Percentiles rank a stretch among this genome's conserved stretches.
Evolutionary conservation across 208 protist genomes (phyloP).

Genomic region (Acanthamoeba lenticulata): DNA sequence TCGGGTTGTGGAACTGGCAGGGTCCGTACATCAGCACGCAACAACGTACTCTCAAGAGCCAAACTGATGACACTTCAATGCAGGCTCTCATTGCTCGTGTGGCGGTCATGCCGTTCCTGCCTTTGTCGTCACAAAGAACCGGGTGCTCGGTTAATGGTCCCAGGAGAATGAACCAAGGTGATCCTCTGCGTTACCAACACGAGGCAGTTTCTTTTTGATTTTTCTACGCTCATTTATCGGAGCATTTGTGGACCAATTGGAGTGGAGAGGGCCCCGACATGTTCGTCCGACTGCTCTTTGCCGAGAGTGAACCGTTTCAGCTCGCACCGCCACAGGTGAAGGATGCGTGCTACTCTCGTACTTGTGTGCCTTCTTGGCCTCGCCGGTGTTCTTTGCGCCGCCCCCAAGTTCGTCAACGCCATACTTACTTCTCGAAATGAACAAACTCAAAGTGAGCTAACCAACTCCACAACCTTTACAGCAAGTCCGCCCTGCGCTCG

Average conservation of each 20-base stretch:
- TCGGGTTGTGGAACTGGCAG: neutral
- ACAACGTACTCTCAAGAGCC: neutral
- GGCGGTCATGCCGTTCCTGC: neutral
- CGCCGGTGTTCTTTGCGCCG: neutral
- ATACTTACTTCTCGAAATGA: neutral
- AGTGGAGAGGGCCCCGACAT: no score
- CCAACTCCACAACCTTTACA: neutral
- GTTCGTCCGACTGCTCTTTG: no score
- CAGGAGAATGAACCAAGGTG: no score
- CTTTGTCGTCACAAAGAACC: neutral
- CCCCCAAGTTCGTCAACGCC: neutral
- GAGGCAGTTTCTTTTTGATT: no score
- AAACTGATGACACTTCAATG: neutral
- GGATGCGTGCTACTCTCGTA: neutral
- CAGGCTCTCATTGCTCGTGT: neutral
- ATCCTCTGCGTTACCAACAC: no score
- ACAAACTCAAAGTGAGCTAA: neutral
- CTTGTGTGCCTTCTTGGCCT: neutral
- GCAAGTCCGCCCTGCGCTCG: slow-evolving; percentile 31
- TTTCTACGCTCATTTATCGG: no score
- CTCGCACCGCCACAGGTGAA: no score
- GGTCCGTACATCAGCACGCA: neutral
- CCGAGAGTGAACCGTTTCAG: no score
- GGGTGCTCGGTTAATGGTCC: no score
- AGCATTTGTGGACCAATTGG: no score